Evolutionary conservation across 306 rosid genomes (phyloP).

Genomic region (Erythrophleum fordii): DNA sequence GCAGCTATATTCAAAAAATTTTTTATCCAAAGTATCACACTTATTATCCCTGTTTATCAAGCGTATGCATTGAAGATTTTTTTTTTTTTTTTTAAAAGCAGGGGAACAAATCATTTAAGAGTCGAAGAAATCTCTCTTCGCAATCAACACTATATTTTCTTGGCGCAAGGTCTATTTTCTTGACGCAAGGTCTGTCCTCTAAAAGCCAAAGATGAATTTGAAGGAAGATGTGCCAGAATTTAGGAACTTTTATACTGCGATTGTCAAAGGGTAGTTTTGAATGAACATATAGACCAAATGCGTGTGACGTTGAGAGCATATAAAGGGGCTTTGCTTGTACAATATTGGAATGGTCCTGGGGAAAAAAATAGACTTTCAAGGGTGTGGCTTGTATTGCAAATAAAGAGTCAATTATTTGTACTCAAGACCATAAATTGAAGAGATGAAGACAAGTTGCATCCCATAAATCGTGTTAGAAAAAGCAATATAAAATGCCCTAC

Average conservation of each 20-base stretch:
- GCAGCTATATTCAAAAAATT: too few relatives aligned
- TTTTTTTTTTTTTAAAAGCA: neutral
- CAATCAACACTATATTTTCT: neutral
- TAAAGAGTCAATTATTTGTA: constrained; percentile 15
- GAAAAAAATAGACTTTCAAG: neutral
- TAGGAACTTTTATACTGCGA: neutral
- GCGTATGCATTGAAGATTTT: too few relatives aligned
- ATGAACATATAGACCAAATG: neutral
- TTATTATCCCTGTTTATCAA: constrained; percentile 5
- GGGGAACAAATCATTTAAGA: neutral
- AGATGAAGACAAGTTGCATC: constrained; percentile 1
- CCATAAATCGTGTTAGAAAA: neutral
- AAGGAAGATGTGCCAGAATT: neutral
- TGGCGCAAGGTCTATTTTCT: neutral
- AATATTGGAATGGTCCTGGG: neutral
- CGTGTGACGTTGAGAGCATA: neutral
- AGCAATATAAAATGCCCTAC: neutral
- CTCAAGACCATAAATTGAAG: neutral
- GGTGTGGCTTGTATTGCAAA: constrained; percentile 23
- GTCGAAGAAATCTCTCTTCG: neutral
- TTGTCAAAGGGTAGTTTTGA: neutral
- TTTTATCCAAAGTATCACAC: neutral
- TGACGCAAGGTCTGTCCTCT: neutral
- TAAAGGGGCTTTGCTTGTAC: neutral
- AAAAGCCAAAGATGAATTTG: constrained; percentile 6